Base-by-base conservation (phyloP, 129 eudicot species). In the Escallonia herrerae region DNA sequence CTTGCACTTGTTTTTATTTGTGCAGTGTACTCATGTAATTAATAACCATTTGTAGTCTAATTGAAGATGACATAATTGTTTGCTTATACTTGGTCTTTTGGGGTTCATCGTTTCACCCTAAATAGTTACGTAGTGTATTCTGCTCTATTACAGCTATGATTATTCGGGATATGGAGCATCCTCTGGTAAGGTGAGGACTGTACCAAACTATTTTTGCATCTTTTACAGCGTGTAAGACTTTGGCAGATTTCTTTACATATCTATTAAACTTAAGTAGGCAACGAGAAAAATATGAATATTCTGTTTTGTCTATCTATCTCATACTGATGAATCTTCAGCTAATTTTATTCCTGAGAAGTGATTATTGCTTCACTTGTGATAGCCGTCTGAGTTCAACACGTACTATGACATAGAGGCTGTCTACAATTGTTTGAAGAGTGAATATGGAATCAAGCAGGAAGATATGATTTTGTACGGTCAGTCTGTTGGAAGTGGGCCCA, bases 91-190 rank as follows among this genome's bases (percentile, higher is more conserved):
- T 22, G 1, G 33, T 22, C 33, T 22, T 22, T 22, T 22, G 33
- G 33, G 1, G 33, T 22, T 22, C 33, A 22, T 22, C 33, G 33
- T 22, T 22, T 22, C 33, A 22, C 39, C 39, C 7, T 58, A 43
- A 43, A 49, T 51, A 47, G 33, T 67, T 37, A 41, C 71, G 43
- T n/a, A 13, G 2, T 68, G 8, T 15, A 2, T 61, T 68, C 42
- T 79, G 50, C 54, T 66, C 22, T 65, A 45, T 79, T 83, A 81
- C 91, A 93, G 98, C 83, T 93, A 93, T 79, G 98, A 93, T 66
- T 93, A 93, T 76, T 85, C 98, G 2, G 98, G 98, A 76, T 93
- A 93, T 78, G 98, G 98, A 73, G 95, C 85, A 62, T 93, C 98
- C 56, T 71, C 95, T 5, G 98, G 98, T 77, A 93, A 93, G 96